Evolutionary conservation across 768 basidiomycete genomes (phyloP), one percentile per base, ranked within the genome.

Genomic region (Lactifluus hygrophoroides): DNA sequence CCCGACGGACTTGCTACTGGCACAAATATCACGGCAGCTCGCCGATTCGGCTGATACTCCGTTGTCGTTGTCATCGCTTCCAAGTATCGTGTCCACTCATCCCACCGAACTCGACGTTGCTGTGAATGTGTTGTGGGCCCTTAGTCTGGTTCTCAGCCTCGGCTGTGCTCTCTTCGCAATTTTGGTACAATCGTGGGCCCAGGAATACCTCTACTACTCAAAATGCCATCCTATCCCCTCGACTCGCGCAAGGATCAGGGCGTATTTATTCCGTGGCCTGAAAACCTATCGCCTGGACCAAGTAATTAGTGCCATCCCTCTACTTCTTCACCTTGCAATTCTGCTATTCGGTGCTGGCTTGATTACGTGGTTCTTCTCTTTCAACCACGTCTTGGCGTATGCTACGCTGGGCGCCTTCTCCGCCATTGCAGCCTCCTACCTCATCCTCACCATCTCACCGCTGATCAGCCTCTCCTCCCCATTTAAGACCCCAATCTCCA

Each of bases 261-360:
- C 61, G 3, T 54, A 63, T 56, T 49, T 64, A 1, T 57, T 52
- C 47, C 25, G 52, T 25, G 61, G 63, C 17, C 38, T 53, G 5
- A 42, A 38, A 23, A 27, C 19, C 16, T 42, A 56, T 47, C 52
- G 17, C 43, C 17, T 59, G 25, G 47, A 44, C 19, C 47, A 59
- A 34, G 47, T 59, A 19, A 28, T 59, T 14, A 28, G 23, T 2
- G 40, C 47, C 3, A 53, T 64, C 3, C 61, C 61, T 3, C 13
- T 55, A 3, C 51, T 64, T 23, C 61, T 64, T 8, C 63, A 62
- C 17, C 48, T 63, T n/a, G 37, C 61, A 8, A 32, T 64, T 32
- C 28, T 58, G 13, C 56, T 64, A 13, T 64, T 64, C 19, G 47
- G 62, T 14, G 56, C 56, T 3, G 63, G 63, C 10, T 27, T 64